These are phyloP conservation scores for Cinnamomum chago DNA, from an alignment of 164 flowering plant genomes.

Conservation along the genomic window DNA sequence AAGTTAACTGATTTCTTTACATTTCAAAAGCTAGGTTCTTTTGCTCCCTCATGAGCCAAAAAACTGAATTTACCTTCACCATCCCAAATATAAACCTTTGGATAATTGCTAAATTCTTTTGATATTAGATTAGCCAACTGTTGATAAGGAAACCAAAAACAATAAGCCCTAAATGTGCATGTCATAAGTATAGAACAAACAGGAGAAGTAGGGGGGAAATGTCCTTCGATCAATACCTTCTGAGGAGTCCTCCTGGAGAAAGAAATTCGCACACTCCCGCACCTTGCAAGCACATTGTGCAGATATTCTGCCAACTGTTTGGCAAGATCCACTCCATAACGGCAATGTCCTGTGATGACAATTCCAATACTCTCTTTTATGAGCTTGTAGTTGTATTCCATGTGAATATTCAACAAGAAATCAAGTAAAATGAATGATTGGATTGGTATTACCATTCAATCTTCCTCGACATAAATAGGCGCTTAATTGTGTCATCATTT, in stretches of 20 bases:
- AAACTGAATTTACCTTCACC: slow-evolving; percentile 61
- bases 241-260: slow-evolving; percentile 81
- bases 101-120: slow-evolving; percentile 59
- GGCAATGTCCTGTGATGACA: slow-evolving; percentile 55
- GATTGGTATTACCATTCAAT: no score
- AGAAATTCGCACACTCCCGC: slow-evolving; percentile 86
- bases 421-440: no score
- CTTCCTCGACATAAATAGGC: no score
- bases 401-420: no score
- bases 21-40: background rate
- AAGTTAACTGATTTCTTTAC: background rate
- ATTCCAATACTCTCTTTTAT: background rate
- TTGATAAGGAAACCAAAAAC: slow-evolving; percentile 7
- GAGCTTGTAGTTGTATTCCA: no score
- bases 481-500: no score
- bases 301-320: slow-evolving; percentile 51
- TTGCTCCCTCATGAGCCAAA: background rate
- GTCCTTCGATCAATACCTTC: slow-evolving; percentile 41
- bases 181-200: background rate
- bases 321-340: slow-evolving; percentile 84
- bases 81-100: slow-evolving; percentile 84
- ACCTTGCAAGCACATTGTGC: slow-evolving; percentile 60
- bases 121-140: slow-evolving; percentile 62
- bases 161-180: background rate
- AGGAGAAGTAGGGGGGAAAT: background rate